These are phyloP conservation scores for Penicillium ochrochloron DNA, from an alignment of 495 filamentous ascomycete genomes.

Conservation along the genomic window DNA sequence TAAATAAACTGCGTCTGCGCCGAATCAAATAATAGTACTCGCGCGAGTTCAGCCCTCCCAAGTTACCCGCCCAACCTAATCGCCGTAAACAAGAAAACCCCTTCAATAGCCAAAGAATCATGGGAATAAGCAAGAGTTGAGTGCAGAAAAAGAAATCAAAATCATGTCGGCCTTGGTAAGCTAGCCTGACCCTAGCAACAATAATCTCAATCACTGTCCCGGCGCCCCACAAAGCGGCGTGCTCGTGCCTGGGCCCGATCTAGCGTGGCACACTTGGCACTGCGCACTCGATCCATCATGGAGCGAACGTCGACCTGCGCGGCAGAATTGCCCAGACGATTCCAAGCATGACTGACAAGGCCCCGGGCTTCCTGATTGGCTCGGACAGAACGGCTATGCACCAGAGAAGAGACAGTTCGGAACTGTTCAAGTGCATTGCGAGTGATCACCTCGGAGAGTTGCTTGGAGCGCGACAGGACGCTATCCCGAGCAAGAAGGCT, in stretches of 20 bases:
- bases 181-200: slow-evolving; percentile 6
- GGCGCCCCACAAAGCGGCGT: slow-evolving; percentile 36
- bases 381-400: slow-evolving; percentile 36
- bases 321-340: slow-evolving; percentile 33
- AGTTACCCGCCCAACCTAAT: slow-evolving; percentile 26
- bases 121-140: slow-evolving; percentile 15
- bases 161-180: slow-evolving; percentile 6
- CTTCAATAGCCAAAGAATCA: slow-evolving; percentile 19
- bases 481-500: slow-evolving; percentile 32
- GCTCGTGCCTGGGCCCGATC: slow-evolving; percentile 47
- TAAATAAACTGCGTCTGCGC: slow-evolving; percentile 27
- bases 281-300: slow-evolving; percentile 41
- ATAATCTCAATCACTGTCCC: slow-evolving; percentile 14
- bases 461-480: slow-evolving; percentile 43
- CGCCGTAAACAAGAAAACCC: slow-evolving; percentile 32
- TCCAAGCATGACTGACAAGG: slow-evolving; percentile 39
- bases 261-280: slow-evolving; percentile 38
- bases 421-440: slow-evolving; percentile 44
- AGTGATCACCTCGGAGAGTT: slow-evolving; percentile 41
- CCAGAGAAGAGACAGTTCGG: slow-evolving; percentile 34
- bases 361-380: slow-evolving; percentile 38
- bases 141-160: slow-evolving; percentile 18
- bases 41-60: slow-evolving; percentile 10
- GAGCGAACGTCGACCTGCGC: slow-evolving; percentile 32
- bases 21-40: slow-evolving; percentile 19